Conservation (phyloP, 805 yeast species). For the Pichia sporocuriosa region DNA sequence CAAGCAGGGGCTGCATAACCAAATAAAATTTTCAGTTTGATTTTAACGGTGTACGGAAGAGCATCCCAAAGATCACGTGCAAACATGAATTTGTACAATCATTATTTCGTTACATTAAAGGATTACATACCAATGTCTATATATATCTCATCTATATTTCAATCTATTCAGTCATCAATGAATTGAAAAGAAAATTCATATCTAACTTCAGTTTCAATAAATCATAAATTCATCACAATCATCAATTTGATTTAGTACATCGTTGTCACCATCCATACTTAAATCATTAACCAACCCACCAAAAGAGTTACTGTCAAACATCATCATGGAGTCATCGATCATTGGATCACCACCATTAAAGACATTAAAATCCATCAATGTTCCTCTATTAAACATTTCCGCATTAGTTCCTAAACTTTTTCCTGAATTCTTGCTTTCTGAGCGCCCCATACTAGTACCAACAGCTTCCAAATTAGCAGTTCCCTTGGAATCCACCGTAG, state of each 20-base stretch:
- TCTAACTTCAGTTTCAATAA: too few species aligned
- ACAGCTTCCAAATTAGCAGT: neutral
- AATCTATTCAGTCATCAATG: too few species aligned
- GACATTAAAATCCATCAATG: slow-evolving; percentile 9
- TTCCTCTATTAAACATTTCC: slow-evolving; percentile 8
- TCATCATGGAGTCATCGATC: slow-evolving; percentile 4
- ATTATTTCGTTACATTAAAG: neutral
- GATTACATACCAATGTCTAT: too few species aligned
- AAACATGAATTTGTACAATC: neutral
- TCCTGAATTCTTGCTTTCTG: slow-evolving; percentile 7
- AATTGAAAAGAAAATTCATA: too few species aligned
- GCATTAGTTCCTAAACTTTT: neutral
- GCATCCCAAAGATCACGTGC: too few species aligned
- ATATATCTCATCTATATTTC: too few species aligned
- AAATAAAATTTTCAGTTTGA: too few species aligned
- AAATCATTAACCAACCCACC: neutral
- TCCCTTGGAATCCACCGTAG: neutral
- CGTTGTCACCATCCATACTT: neutral
- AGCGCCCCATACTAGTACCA: neutral
- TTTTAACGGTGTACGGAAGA: slow-evolving; percentile 5
- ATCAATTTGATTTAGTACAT: slow-evolving; percentile 1
- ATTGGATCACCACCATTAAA: slow-evolving; percentile 8
- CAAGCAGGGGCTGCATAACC: slow-evolving; percentile 7
- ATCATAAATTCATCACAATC: slow-evolving; percentile 8
- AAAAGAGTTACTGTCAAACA: neutral